phyloP scores from a whole-genome alignment of 371 early-diverging fungal genomes.

The Enteropsectra breve region DNA sequence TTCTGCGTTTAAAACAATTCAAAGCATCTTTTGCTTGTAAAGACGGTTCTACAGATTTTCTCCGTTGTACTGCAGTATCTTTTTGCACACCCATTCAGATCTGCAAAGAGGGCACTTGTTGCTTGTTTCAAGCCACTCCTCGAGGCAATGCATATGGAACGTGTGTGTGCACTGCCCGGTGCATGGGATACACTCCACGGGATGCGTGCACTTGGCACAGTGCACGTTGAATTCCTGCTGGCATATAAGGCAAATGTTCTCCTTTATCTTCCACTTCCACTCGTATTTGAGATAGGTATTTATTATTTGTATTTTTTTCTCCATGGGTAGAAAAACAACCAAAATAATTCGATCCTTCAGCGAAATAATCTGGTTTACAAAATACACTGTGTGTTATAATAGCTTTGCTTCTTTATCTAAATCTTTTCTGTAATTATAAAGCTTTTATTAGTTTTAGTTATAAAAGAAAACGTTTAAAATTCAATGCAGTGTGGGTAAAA shows the following conservation, averaged over 20 bases:
- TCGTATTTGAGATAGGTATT: constrained; percentile 46
- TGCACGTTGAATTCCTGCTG: constrained; percentile 60
- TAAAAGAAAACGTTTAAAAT: too few relatives aligned
- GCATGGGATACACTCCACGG: constrained; percentile 58
- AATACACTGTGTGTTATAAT: too few relatives aligned
- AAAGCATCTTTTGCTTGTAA: too few relatives aligned
- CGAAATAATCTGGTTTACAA: too few relatives aligned
- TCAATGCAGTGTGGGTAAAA: too few relatives aligned
- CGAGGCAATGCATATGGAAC: constrained; percentile 59
- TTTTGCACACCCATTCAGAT: constrained; percentile 44
- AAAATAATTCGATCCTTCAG: neutral
- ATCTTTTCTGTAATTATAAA: too few relatives aligned
- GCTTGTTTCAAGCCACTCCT: constrained; percentile 51
- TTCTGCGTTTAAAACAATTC: too few relatives aligned
- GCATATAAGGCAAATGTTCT: constrained; percentile 60
- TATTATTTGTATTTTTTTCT: constrained; percentile 39
- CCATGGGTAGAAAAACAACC: neutral
- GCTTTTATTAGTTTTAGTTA: too few relatives aligned
- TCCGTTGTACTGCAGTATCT: constrained; percentile 18
- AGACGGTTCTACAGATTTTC: too few relatives aligned
- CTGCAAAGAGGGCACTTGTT: constrained; percentile 60
- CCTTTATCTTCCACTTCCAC: constrained; percentile 58
- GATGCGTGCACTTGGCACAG: constrained; percentile 59
- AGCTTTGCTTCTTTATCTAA: too few relatives aligned
- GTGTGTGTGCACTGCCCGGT: constrained; percentile 57